Evolutionary conservation across 805 yeast species (phyloP), one percentile per base, ranked within the genome.

Genomic region (Komagataella pseudopastoris): DNA sequence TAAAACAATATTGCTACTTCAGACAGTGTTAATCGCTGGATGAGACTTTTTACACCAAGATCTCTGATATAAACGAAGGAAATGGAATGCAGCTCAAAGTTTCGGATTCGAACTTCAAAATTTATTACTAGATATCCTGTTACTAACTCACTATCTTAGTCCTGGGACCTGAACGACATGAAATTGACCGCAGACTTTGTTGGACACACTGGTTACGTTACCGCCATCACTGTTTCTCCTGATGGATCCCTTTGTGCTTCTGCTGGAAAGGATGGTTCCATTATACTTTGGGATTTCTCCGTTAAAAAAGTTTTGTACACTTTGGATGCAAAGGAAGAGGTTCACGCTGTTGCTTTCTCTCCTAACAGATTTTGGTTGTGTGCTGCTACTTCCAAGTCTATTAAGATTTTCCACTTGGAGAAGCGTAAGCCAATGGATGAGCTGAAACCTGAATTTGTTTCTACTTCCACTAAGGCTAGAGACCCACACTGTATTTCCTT

Each of bases 361-460:
- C 99, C 99, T 78, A 88, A 88, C 95, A 90, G 99, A 85, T 93
- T 88, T 95, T 93, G 99, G 99, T 86, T 93, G 75, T 91, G 96
- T 72, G 99, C 98, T 77, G 98, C 99, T 70, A 93, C 99, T 66
- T 78, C 96, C 61, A 77, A 96, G 63, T 93, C 96, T 70, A 88
- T 93, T 81, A 91, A 90, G 87, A 84, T 93, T 82, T 93, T 83
- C 88, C 88, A 90, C 85, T 84, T 93, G 74, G 93, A 89, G 79
- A 90, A 86, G 77, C 85, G 95, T 78, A 77, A 77, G 66, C 80
- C 90, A 72, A 86, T 89, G 76, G 98, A 90, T 70, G 96, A 90
- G 80, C 86, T 93, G 77, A 90, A 87, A 78, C 97, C 98, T 72
- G 98, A 93, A 79, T 88, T 88, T 71, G 87, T 93, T 68, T 79